phyloP scores from a whole-genome alignment of 2,329 filamentous ascomycete genomes.

The Celoporthe dispersa region DNA sequence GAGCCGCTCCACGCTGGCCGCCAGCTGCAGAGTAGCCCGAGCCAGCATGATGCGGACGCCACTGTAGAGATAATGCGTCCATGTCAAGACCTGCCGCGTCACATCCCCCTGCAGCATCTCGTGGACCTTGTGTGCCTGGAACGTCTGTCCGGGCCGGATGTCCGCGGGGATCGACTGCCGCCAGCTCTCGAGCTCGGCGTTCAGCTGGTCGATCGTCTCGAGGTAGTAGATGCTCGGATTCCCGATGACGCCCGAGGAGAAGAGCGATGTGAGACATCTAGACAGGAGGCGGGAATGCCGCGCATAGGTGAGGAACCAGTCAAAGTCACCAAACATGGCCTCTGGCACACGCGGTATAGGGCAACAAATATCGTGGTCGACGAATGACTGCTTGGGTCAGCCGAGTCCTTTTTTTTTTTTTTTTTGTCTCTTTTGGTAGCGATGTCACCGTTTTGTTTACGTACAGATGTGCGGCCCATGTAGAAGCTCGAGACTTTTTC shows the following conservation, averaged over 20 bases:
- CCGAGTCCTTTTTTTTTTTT: background rate
- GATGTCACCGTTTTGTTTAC: constrained; percentile 14
- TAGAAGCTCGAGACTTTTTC: constrained; percentile 38
- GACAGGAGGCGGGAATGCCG: constrained; percentile 38
- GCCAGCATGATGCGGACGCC: constrained; percentile 36
- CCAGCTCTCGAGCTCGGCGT: constrained; percentile 38
- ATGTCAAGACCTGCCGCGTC: constrained; percentile 28
- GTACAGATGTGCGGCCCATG: constrained; percentile 39
- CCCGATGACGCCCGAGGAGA: constrained; percentile 36
- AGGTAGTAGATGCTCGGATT: constrained; percentile 35
- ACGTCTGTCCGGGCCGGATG: constrained; percentile 30
- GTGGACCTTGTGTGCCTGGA: constrained; percentile 19
- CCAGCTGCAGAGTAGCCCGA: constrained; percentile 35
- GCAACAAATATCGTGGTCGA: constrained; percentile 40
- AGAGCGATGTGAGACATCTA: constrained; percentile 37
- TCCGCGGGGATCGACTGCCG: constrained; percentile 35
- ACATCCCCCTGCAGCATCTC: constrained; percentile 24
- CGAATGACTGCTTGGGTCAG: constrained; percentile 33
- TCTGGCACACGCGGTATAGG: constrained; percentile 36
- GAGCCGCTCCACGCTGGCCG: constrained; percentile 23
- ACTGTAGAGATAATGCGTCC: constrained; percentile 37
- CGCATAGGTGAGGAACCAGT: constrained; percentile 36
- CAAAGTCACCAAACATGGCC: constrained; percentile 32
- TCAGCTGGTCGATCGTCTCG: constrained; percentile 36
- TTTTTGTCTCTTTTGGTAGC: too few relatives aligned